Base-by-base conservation (phyloP, 805 yeast genomes). In the Cyberlindnera mycetangii region DNA sequence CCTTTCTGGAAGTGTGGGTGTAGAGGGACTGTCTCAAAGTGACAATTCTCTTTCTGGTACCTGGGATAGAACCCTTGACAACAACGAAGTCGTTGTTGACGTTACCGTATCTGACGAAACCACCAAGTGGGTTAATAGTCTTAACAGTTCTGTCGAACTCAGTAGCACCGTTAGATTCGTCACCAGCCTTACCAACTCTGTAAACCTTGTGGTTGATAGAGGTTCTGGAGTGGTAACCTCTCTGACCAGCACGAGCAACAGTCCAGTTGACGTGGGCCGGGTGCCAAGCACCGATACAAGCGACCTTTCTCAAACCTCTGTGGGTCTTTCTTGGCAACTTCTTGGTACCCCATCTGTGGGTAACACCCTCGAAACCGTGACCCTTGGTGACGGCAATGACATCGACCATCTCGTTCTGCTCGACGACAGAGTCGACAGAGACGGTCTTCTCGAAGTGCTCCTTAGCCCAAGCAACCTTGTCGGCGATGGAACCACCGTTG, bases 321-420 rank as follows among this genome's bases (percentile, higher is more conserved):
- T 93, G 99, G 75, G 99, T 93, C 95, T 93, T 93, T 83, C 99
- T 89, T 79, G 99, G 99, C 66, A 93, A 82, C 84, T 86, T 90
- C 90, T 90, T 95, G 86, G 99, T 93, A 74, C 99, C 99, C 98
- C 98, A 93, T 88, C 99, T 89, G 89, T 90, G 97, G 81, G 99
- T 93, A 69, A 92, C 97, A 90, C 99, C 99, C 80, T 93, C 99
- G 89, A 87, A 90, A 84, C 99, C 99, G 83, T 93, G 97, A 93
- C 99, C 99, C 84, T 87, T 92, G 85, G 99, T 93, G 70, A 93
- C 96, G 70, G 97, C 99, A 69, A 93, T 85, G 68, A 88, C 98
- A 68, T 93, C 99, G 66, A 93, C 83, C 85, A 87, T 83, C 83
- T 93, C 99, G 79, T 89, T 87, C 81, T 93, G 95, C 83, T 92